Evolutionary conservation across 2,329 filamentous ascomycete species (phyloP), one percentile per base, ranked within the genome.

Genomic region (Lachnellula cervina): DNA sequence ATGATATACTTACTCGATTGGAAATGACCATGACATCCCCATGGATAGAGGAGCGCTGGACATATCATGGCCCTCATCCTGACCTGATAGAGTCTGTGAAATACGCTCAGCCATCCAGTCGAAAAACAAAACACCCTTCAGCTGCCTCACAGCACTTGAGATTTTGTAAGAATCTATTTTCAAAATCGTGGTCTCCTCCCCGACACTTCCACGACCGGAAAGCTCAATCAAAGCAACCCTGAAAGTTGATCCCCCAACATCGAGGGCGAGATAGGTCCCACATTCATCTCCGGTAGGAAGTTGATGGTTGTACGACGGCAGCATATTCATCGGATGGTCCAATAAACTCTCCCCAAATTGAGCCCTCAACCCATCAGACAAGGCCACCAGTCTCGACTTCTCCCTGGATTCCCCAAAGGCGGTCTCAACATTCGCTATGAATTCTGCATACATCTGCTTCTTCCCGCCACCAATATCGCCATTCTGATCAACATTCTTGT

Each of bases 241-340:
- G 58, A 88, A 72, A 11, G 83, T 88, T 38, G 85, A 87, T 2
- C 85, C 85, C 38, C 85, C 85, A n/a, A 88, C 81, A 67, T 88
- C 85, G 38, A 87, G 73, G 21, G 83, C 81, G 52, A 88, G 72
- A 66, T 78, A 87, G 51, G 77, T 78, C 25, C 84, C 84, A 44
- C 66, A 69, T 65, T 87, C 84, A 47, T 73, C 68, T 51, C 84
- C 84, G n/a, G 71, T 76, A 1, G 84, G 84, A 5, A 88, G 73
- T 61, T 81, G 78, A 62, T 84, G 79, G 72, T 80, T 86, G 72
- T 84, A 87, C 13, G 83, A 86, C 2, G 83, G 83, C 19, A 87
- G 75, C 83, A 86, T 87, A 67, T 78, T 84, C 58, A 78, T 74
- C 58, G 76, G 70, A 64, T 82, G 78, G 34, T 72, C 74, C 59